Base-by-base conservation (phyloP, 495 filamentous ascomycete genomes). In the Neurospora hispaniola region DNA sequence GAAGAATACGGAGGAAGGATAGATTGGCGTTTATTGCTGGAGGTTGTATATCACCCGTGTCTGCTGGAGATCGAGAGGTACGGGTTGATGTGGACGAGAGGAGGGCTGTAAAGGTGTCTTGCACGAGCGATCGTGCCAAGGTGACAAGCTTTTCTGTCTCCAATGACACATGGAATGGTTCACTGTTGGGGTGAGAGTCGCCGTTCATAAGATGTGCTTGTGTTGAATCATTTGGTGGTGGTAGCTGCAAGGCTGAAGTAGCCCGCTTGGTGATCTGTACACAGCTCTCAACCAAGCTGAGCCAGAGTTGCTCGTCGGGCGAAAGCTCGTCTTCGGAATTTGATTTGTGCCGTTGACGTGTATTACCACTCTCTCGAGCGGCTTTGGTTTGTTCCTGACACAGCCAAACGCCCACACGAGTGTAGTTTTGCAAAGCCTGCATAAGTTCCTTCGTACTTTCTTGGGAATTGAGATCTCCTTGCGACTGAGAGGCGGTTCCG, bases 351-450 rank as follows among this genome's bases (percentile, higher is more conserved):
- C 82, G 78, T 71, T 83, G 81, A 35, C 78, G 77, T 16, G 79
- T 69, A 3, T 71, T 78, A 31, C 40, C 69, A 2, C 70, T 77
- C 9, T 77, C 77, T 31, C 75, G 76, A 18, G 84, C 80, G 1
- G 87, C 88, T 76, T 91, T 93, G 70, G 88, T 94, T 81, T 98
- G 94, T 42, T 92, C 90, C 82, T 96, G 94, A 76, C 96, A 98
- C 31, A 99, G 86, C 96, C 96, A 99, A 27, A 94, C 93, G 40
- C 96, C 96, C 27, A 99, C 93, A 70, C 92, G 89, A 1, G 90
- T 87, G 80, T 97, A 98, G 78, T 95, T 98, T 71, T 95, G 88
- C 59, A 99, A 80, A 5, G 90, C 91, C 44, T 90, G 88, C 20
- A 97, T 84, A 3, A 96, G 85, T 66, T 90, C 87, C 74, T 88